These are phyloP conservation scores for Metschnikowia dekortorum DNA, from an alignment of 805 yeast species.

Conservation along the genomic window DNA sequence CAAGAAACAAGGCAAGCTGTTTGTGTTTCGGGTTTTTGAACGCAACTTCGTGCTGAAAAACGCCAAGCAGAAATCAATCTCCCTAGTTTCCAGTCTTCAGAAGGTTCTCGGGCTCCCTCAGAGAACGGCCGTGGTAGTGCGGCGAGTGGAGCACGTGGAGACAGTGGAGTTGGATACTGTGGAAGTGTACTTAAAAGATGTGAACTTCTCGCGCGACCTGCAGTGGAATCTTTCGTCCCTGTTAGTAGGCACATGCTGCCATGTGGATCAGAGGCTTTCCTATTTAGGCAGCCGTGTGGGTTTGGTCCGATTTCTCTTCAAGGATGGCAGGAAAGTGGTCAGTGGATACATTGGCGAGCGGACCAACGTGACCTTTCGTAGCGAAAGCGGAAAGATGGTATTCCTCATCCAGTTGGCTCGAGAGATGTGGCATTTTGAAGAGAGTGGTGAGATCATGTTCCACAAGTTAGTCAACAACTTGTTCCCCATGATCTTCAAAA, in stretches of 20 bases:
- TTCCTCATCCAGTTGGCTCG: slow-evolving; percentile 84
- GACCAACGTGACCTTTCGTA: slow-evolving; percentile 81
- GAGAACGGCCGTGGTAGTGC: slow-evolving; percentile 59
- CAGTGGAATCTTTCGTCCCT: slow-evolving; percentile 81
- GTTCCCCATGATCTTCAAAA: slow-evolving; percentile 80
- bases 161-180: slow-evolving; percentile 73
- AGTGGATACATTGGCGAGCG: slow-evolving; percentile 72
- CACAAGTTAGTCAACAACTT: slow-evolving; percentile 89
- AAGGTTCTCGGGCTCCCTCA: slow-evolving; percentile 60
- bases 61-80: slow-evolving; percentile 32
- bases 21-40: slow-evolving; percentile 12
- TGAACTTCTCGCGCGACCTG: slow-evolving; percentile 80
- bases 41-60: slow-evolving; percentile 11
- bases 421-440: slow-evolving; percentile 99
- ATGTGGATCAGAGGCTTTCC: slow-evolving; percentile 58
- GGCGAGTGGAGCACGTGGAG: slow-evolving; percentile 36
- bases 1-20: slow-evolving; percentile 2
- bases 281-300: slow-evolving; percentile 63
- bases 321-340: slow-evolving; percentile 62
- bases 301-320: slow-evolving; percentile 56
- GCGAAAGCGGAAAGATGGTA: slow-evolving; percentile 82
- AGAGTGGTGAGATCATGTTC: slow-evolving; percentile 90
- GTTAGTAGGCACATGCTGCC: slow-evolving; percentile 60
- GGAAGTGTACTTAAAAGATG: slow-evolving; percentile 76
- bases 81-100: slow-evolving; percentile 59